These are phyloP conservation scores for Globisporangium takayamanum DNA, from an alignment of 352 stramenopile genomes.

Conservation along the genomic window DNA sequence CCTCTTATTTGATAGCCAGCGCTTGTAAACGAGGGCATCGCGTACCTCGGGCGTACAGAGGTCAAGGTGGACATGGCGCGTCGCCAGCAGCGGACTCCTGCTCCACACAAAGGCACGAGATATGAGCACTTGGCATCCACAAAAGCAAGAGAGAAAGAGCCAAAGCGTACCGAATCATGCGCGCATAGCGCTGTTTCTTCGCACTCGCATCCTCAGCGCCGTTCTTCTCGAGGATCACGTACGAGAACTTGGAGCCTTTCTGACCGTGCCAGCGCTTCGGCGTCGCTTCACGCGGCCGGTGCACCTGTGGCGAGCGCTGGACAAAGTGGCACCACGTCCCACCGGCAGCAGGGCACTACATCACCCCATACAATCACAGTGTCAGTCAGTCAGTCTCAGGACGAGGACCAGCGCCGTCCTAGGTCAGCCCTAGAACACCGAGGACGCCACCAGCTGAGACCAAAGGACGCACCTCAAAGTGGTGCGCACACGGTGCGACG, in stretches of 20 bases:
- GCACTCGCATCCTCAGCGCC: constrained; percentile 17
- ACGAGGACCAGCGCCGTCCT: neutral
- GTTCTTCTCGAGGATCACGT: constrained; percentile 77
- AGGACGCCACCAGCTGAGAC: neutral
- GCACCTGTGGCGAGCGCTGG: constrained; percentile 67
- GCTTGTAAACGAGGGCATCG: neutral
- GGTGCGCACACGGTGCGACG: constrained; percentile 71
- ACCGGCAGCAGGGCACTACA: constrained; percentile 55
- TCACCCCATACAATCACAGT: neutral
- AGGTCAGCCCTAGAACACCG: too few species aligned
- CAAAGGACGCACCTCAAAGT: constrained; percentile 39
- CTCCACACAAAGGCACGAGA: neutral
- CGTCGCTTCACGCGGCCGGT: constrained; percentile 63
- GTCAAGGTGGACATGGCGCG: constrained; percentile 76
- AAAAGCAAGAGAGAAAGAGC: neutral
- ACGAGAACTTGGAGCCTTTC: constrained; percentile 85
- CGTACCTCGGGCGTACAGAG: constrained; percentile 70
- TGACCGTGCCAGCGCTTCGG: constrained; percentile 80
- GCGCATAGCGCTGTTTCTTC: constrained; percentile 28
- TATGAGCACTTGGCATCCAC: neutral
- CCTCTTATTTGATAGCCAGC: neutral
- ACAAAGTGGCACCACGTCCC: constrained; percentile 86
- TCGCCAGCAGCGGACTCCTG: constrained; percentile 60
- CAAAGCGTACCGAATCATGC: constrained; percentile 45
- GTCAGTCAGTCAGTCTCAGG: constrained; percentile 3